These are phyloP conservation scores for Paraconiothyrium brasiliense DNA, from an alignment of 2,329 filamentous ascomycete species.

Conservation along the genomic window DNA sequence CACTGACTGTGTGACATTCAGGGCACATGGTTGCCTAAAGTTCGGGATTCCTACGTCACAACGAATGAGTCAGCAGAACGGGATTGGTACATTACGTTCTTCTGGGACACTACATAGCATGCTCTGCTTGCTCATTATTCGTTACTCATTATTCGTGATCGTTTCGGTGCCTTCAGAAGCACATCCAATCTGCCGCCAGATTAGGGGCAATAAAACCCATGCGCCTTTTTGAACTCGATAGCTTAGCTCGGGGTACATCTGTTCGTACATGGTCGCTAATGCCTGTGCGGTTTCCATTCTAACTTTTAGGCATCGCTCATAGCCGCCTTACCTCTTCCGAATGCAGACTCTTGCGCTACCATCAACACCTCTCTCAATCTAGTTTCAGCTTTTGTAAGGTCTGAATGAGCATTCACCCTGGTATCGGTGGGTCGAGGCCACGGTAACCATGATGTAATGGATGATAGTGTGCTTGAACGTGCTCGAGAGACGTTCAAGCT, in stretches of 20 bases:
- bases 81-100: not conserved
- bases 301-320: slow-evolving; percentile 31
- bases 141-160: slow-evolving; percentile 8
- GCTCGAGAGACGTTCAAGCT: slow-evolving; percentile 32
- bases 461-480: slow-evolving; percentile 42
- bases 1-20: not conserved
- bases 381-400: slow-evolving; percentile 42
- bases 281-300: not conserved
- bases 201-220: not conserved
- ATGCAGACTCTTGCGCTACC: slow-evolving; percentile 27
- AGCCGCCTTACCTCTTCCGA: slow-evolving; percentile 40
- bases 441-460: slow-evolving; percentile 47
- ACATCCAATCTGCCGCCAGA: not conserved
- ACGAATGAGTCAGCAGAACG: not conserved
- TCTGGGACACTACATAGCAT: not conserved
- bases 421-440: slow-evolving; percentile 40
- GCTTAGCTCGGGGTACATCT: slow-evolving; percentile 8
- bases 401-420: slow-evolving; percentile 27
- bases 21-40: not conserved
- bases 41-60: not conserved
- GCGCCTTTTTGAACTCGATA: not conserved
- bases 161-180: not conserved
- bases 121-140: slow-evolving; percentile 4
- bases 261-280: slow-evolving; percentile 1
- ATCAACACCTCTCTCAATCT: slow-evolving; percentile 45